A percentile compares a stretch with the other conserved stretches of the same genome.
Evolutionary conservation across 257 asterid genomes (phyloP).

Genomic region (Jaltomata sinuosa): DNA sequence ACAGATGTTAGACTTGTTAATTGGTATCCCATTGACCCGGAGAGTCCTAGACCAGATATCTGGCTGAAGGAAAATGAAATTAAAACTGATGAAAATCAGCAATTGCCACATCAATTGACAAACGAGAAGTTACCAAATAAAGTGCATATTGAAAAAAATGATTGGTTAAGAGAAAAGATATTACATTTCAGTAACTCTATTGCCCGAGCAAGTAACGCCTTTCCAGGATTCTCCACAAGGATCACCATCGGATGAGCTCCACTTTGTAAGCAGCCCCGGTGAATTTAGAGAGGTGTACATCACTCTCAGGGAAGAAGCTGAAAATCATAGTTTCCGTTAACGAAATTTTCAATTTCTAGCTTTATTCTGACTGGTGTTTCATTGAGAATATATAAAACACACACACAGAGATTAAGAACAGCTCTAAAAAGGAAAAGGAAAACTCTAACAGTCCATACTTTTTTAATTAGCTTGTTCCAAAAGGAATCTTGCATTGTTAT

Average conservation of each 20-base stretch:
- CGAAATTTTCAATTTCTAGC: neutral
- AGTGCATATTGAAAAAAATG: neutral
- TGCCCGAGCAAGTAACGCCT: slow-evolving; percentile 74
- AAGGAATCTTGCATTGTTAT: too few species aligned
- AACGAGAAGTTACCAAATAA: neutral
- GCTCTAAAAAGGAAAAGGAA: accelerated
- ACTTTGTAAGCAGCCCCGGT: slow-evolving; percentile 52
- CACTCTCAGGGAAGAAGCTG: slow-evolving; percentile 49
- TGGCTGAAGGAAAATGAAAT: slow-evolving; percentile 29
- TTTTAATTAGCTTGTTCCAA: too few species aligned
- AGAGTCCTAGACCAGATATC: slow-evolving; percentile 48
- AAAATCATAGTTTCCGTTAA: neutral
- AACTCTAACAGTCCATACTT: neutral
- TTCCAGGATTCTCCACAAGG: slow-evolving; percentile 86
- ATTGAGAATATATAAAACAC: neutral
- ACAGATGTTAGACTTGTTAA: slow-evolving; percentile 50
- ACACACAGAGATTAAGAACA: neutral
- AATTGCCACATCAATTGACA: neutral
- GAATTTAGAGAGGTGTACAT: slow-evolving; percentile 62
- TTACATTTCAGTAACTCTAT: slow-evolving; percentile 90
- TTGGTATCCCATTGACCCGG: slow-evolving; percentile 70
- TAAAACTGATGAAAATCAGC: neutral
- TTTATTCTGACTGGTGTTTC: neutral
- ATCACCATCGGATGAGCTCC: slow-evolving; percentile 60
- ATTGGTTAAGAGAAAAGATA: neutral